phyloP scores from a whole-genome alignment of 768 basidiomycete species.

The Cyclocybe aegerita region DNA sequence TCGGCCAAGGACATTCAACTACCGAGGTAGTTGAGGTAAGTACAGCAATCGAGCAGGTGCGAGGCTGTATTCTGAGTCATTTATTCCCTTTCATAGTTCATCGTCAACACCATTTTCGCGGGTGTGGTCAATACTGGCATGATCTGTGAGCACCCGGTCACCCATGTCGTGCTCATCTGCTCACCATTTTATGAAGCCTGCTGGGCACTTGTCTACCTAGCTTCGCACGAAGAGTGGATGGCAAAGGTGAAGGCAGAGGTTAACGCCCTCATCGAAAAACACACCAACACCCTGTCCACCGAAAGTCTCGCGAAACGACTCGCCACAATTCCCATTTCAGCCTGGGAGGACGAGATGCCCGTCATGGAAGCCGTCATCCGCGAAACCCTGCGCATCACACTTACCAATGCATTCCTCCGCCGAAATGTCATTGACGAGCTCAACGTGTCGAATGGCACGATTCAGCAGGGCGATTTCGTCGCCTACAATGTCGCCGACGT shows the following conservation, averaged over 20 bases:
- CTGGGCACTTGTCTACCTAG: slow-evolving; percentile 36
- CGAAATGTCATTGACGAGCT: slow-evolving; percentile 33
- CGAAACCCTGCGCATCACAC: slow-evolving; percentile 35
- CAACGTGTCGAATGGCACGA: slow-evolving; percentile 20
- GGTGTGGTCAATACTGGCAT: slow-evolving; percentile 27
- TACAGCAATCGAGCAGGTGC: not conserved
- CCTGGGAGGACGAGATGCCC: slow-evolving; percentile 42
- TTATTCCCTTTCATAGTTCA: slow-evolving; percentile 17
- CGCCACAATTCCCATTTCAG: slow-evolving; percentile 29
- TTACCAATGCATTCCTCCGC: slow-evolving; percentile 28
- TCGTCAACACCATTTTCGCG: slow-evolving; percentile 30
- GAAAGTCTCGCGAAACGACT: slow-evolving; percentile 35
- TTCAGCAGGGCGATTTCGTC: slow-evolving; percentile 34
- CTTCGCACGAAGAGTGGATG: slow-evolving; percentile 33
- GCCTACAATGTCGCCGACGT: slow-evolving; percentile 31
- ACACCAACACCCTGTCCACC: slow-evolving; percentile 20
- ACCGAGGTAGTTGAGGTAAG: slow-evolving; percentile 25
- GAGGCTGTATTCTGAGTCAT: not conserved
- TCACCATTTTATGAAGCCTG: slow-evolving; percentile 22
- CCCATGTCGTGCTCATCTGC: not conserved
- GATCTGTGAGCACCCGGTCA: slow-evolving; percentile 21
- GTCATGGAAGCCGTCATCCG: slow-evolving; percentile 34
- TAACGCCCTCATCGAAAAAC: slow-evolving; percentile 25
- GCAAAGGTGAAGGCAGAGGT: slow-evolving; percentile 27
- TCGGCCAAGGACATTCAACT: slow-evolving; percentile 26